Evolutionary conservation across 768 basidiomycete genomes (phyloP).

Genomic region (Tephrocybe sp.): DNA sequence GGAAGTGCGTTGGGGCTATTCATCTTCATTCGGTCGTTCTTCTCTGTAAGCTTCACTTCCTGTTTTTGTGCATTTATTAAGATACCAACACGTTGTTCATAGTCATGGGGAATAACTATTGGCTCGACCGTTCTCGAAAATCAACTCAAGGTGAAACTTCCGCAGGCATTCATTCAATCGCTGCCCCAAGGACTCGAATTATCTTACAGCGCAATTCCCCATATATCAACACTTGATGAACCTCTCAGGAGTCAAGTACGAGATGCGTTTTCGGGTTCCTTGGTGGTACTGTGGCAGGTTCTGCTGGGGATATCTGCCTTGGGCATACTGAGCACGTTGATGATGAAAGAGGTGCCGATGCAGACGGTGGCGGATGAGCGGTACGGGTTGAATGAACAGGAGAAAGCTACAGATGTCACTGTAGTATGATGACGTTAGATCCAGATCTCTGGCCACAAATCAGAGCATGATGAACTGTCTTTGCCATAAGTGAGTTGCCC

Average conservation of each 20-base stretch:
- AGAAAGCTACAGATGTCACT: constrained; percentile 10
- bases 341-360: constrained; percentile 33
- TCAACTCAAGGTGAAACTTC: constrained; percentile 38
- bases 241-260: constrained; percentile 31
- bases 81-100: background rate
- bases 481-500: too few relatives aligned
- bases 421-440: too few relatives aligned
- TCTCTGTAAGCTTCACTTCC: constrained; percentile 20
- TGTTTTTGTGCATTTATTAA: background rate
- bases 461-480: too few relatives aligned
- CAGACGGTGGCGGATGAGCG: constrained; percentile 26
- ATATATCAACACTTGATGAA: constrained; percentile 30
- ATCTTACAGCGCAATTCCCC: constrained; percentile 42
- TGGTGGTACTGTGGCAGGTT: constrained; percentile 39
- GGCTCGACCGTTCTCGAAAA: constrained; percentile 51
- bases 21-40: constrained; percentile 34
- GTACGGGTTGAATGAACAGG: constrained; percentile 22
- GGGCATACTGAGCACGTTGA: constrained; percentile 30
- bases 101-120: constrained; percentile 54
- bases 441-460: too few relatives aligned
- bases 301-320: constrained; percentile 36
- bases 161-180: constrained; percentile 30
- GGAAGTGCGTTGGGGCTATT: constrained; percentile 35
- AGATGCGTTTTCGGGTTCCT: constrained; percentile 21
- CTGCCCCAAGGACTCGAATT: constrained; percentile 35